Conservation (phyloP, 1,284 basidiomycete species). For the Puccinia sorghi region DNA sequence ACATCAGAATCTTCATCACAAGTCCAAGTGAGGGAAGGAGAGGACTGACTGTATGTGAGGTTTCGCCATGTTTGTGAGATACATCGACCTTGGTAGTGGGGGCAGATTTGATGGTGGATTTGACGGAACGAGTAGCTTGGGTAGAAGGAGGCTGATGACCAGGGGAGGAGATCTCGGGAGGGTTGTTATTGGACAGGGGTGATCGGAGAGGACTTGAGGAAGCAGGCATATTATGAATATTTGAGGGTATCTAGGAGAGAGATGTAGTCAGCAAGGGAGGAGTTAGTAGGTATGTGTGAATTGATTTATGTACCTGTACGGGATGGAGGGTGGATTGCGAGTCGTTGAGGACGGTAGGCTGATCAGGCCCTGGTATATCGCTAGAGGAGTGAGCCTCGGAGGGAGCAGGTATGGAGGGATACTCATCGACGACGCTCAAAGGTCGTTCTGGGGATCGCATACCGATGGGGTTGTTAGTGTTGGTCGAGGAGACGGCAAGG, state of each 20-base stretch:
- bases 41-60: slow-evolving; percentile 12
- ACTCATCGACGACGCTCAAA: slow-evolving; percentile 28
- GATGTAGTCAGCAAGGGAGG: not conserved
- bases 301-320: not conserved
- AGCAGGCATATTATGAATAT: not conserved
- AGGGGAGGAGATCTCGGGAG: not conserved
- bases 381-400: not conserved
- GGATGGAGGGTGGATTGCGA: slow-evolving; percentile 2
- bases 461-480: not conserved
- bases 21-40: not conserved
- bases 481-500: not conserved
- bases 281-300: too few relatives aligned
- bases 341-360: not conserved
- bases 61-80: slow-evolving; percentile 17
- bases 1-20: not conserved
- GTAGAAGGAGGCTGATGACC: not conserved
- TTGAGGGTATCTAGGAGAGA: not conserved
- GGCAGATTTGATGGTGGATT: too few relatives aligned
- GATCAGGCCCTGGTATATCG: not conserved
- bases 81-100: slow-evolving; percentile 23
- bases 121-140: slow-evolving; percentile 27
- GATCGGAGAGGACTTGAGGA: slow-evolving; percentile 9
- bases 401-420: not conserved
- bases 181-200: not conserved
- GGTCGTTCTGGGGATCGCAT: not conserved